Base-by-base conservation (phyloP, 2,329 filamentous ascomycete species). In the Cytospora schulzeri region DNA sequence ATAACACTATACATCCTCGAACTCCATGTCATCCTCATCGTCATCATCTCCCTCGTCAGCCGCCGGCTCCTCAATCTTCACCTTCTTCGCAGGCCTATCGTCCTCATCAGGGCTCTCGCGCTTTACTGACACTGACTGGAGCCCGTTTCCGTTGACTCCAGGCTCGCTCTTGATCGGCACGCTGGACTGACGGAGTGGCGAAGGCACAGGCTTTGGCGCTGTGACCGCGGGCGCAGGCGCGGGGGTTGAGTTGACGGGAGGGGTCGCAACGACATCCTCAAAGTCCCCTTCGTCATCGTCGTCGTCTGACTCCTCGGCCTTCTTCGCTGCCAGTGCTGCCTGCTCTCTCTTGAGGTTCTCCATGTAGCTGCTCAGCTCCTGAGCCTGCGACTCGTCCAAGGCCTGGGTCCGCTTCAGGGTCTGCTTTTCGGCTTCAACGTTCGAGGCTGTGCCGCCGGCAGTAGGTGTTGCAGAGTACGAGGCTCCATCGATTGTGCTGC, bases 281-380 rank as follows among this genome's bases (percentile, higher is more conserved):
- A 86, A 83, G 62, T 80, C 79, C 24, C 77, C 76, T 8, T 80
- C 79, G 0, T 79, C 79, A 5, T 79, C 78, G 6, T 75, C 73
- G 1, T 77, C 74, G 0, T 71, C 69, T 2, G 62, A 82, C 22
- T 79, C 77, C 9, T 84, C 82, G 15, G 79, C 80, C 28, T 80
- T 79, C 26, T 78, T 78, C 28, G 81, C 80, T 1, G 79, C 78
- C 61, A 83, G 81, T 19, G 81, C 79, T 51, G 79, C 80, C 31
- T 66, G 66, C 45, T 81, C 78, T 19, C 80, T 76, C 69, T 87
- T 88, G 22, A 92, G 80, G 65, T 84, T 84, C 45, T 85, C 85
- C 73, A 91, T 92, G 63, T 90, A 86, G 61, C 86, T 85, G 63
- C 89, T 88, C 67, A 92, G 84, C 64, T 84, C 81, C 51, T 84